Conservation (phyloP, 2,329 filamentous ascomycete genomes). For the Fusarium anguioides region DNA sequence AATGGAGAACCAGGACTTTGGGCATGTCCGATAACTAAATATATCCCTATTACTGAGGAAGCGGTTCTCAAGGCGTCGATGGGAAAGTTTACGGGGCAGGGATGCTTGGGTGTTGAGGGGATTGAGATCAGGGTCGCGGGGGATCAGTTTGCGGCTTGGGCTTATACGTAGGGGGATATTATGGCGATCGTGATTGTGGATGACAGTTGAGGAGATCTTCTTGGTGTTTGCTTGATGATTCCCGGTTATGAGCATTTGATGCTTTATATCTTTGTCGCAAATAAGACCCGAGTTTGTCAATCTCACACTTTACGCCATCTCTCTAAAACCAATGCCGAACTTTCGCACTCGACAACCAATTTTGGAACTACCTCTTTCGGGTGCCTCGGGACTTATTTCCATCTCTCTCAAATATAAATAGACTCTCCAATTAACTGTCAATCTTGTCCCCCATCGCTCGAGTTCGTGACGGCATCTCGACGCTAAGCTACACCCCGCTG, state of each 20-base stretch:
- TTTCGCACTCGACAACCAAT: not conserved
- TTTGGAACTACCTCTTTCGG: not conserved
- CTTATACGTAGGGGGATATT: conserved; percentile 48
- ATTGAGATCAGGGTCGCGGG: conserved; percentile 46
- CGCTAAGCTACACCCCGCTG: not conserved
- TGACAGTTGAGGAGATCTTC: not conserved
- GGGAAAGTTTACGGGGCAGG: conserved; percentile 33
- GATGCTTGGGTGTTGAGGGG: conserved; percentile 51
- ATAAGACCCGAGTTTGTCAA: not conserved
- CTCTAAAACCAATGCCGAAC: too few species aligned
- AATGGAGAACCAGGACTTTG: conserved; percentile 42
- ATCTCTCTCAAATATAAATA: too few species aligned
- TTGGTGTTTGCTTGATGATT: not conserved
- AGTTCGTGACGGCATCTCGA: not conserved
- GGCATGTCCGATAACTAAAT: conserved; percentile 40
- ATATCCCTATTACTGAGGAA: conserved; percentile 22
- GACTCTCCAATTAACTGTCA: not conserved
- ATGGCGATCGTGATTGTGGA: not conserved
- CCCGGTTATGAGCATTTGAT: not conserved
- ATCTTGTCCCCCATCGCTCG: not conserved
- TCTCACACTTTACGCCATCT: not conserved
- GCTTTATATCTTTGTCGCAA: not conserved
- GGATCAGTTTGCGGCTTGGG: conserved; percentile 51
- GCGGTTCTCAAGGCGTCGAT: conserved; percentile 45
- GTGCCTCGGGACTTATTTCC: not conserved